Evolutionary conservation across 345 rosid species (phyloP), one percentile per base, ranked within the genome.

Genomic region (Salix brachista): DNA sequence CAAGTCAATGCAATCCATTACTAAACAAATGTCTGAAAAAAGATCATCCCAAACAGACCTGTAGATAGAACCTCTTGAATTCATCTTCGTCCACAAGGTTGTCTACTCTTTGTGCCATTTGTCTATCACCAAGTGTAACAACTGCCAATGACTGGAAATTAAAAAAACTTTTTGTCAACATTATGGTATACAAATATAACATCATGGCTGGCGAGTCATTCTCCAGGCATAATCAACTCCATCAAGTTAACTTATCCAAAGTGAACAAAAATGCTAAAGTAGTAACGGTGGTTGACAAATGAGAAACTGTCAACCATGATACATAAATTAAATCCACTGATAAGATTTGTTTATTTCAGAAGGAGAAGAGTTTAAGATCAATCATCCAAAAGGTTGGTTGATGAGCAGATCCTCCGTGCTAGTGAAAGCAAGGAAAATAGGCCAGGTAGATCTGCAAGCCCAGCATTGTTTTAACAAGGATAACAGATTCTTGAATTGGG

Each of bases 101-200:
- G 83, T 96, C 99, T 73, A 96, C 75, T 85, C 89, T 88, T 76
- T 96, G 99, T 34, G 98, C 99, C 99, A 96, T 96, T 80, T 92
- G 98, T 83, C 76, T 89, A 87, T 96, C 97, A 70, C 99, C 99
- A 74, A 96, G 98, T 21, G 99, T 96, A 80, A 88, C 98, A 85
- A 93, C 98, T 34, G 97, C 99, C 79, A 96, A 77, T 71, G 99
- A 85, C 99, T 96, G 86, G 72, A 83, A 84, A 82, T 74, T 7
- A 78, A 50, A 72, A 75, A 79, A 23, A 18, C 23, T 26, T 46
- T 30, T 48, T 48, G 16, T 65, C 46, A 34, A 21, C 41, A 9
- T 30, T 30, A 66, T 8, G 9, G 44, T 18, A 60, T n/a, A 12
- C 52, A 21, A 21, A 14, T 67, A 23, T 13, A 66, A 54, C 66